Evolutionary conservation across 345 rosid species (phyloP).

Genomic region (Triadica sebifera): DNA sequence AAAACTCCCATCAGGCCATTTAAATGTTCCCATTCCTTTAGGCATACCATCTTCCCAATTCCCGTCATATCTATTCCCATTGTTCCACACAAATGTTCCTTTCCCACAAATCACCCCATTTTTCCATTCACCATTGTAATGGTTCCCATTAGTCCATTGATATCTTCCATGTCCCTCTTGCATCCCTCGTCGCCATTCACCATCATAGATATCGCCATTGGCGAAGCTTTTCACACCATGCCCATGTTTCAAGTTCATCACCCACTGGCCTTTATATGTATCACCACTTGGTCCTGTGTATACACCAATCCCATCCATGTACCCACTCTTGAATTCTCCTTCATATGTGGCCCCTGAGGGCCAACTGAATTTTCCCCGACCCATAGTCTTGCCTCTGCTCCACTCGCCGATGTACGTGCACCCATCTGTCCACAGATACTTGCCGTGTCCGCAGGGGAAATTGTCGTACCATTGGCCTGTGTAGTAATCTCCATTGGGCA

Average conservation of each 20-base stretch:
- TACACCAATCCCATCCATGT: slow-evolving; percentile 82
- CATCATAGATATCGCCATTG: slow-evolving; percentile 80
- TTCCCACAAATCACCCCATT: slow-evolving; percentile 63
- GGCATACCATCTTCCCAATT: slow-evolving; percentile 84
- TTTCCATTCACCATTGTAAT: slow-evolving; percentile 76
- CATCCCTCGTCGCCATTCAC: slow-evolving; percentile 78
- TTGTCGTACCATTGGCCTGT: slow-evolving; percentile 84
- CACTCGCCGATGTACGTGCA: slow-evolving; percentile 88
- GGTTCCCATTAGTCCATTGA: slow-evolving; percentile 58
- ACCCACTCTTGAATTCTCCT: slow-evolving; percentile 89
- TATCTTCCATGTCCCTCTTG: slow-evolving; percentile 85
- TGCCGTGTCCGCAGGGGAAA: slow-evolving; percentile 82
- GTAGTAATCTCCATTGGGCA: slow-evolving; percentile 84
- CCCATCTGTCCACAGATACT: slow-evolving; percentile 87
- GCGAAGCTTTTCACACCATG: slow-evolving; percentile 56
- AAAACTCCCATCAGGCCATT: slow-evolving; percentile 79
- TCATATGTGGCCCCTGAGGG: slow-evolving; percentile 86
- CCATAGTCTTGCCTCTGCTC: slow-evolving; percentile 78
- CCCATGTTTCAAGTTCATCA: slow-evolving; percentile 89
- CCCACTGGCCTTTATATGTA: slow-evolving; percentile 74
- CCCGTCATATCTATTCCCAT: slow-evolving; percentile 69
- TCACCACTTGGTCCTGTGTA: slow-evolving; percentile 62
- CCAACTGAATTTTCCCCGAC: slow-evolving; percentile 84
- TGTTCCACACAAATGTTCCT: slow-evolving; percentile 67
- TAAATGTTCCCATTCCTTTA: slow-evolving; percentile 66